Evolutionary conservation across 768 basidiomycete species (phyloP).

Genomic region (Termitomyces sp.): DNA sequence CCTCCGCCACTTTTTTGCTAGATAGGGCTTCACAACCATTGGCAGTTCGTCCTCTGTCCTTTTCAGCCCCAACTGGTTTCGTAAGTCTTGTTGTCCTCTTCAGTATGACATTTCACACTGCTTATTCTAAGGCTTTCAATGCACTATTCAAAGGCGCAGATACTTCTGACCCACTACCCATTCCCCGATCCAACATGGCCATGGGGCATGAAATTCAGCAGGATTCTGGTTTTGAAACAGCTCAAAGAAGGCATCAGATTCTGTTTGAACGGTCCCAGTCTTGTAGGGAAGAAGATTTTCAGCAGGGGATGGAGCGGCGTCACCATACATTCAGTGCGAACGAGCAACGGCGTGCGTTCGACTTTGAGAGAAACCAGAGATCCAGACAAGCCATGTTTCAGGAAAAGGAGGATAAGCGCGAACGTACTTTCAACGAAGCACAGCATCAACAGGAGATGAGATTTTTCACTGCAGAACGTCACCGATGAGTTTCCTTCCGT

Average conservation of each 20-base stretch:
- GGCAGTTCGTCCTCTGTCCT: no score
- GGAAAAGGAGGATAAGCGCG: background rate
- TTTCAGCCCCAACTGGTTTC: background rate
- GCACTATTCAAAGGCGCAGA: background rate
- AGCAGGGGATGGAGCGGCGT: background rate
- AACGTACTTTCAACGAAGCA: background rate
- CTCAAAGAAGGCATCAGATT: background rate
- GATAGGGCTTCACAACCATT: no score
- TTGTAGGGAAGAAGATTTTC: slow-evolving; percentile 1
- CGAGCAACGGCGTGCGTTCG: background rate
- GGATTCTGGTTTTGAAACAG: background rate
- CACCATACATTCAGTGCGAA: slow-evolving; percentile 3
- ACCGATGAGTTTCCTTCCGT: background rate
- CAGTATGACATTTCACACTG: background rate
- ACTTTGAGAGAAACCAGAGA: slow-evolving; percentile 1
- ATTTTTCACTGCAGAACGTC: background rate
- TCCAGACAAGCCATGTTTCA: background rate
- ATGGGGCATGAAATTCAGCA: background rate
- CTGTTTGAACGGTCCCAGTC: slow-evolving; percentile 1
- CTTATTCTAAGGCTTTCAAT: background rate
- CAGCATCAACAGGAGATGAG: background rate
- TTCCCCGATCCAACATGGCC: background rate
- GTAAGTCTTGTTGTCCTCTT: background rate
- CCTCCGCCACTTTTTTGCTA: no score
- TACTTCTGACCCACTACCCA: background rate